phyloP scores from a whole-genome alignment of 805 yeast genomes.

The Wickerhamiella parazyma region DNA sequence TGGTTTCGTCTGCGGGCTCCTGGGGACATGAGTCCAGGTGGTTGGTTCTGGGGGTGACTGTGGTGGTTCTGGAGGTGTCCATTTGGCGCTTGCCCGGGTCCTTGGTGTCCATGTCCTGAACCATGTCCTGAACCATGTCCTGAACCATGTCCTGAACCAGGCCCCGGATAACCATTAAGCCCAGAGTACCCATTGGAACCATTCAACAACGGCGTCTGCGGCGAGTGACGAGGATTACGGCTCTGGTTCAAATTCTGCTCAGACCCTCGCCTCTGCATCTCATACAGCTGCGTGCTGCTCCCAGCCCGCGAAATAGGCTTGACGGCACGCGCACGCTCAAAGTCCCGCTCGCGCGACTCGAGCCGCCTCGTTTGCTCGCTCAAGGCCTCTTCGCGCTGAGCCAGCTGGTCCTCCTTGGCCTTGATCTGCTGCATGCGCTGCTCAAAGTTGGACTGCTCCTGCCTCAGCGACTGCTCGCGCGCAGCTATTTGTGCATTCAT shows the following conservation, averaged over 20 bases:
- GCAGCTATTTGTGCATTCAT: neutral
- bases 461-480: neutral
- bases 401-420: slow-evolving; percentile 11
- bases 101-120: too few relatives aligned
- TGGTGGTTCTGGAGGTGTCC: too few relatives aligned
- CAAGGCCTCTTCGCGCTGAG: slow-evolving; percentile 11
- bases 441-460: neutral
- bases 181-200: too few relatives aligned
- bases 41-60: too few relatives aligned
- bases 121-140: too few relatives aligned
- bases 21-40: too few relatives aligned
- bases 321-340: neutral
- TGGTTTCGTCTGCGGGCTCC: neutral
- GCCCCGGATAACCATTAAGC: too few relatives aligned
- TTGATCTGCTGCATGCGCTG: slow-evolving; percentile 11
- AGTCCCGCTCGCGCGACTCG: slow-evolving; percentile 4
- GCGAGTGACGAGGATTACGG: too few relatives aligned
- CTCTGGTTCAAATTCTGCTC: neutral
- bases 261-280: neutral
- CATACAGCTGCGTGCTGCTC: slow-evolving; percentile 2
- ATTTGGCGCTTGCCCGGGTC: too few relatives aligned
- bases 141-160: too few relatives aligned
- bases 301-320: slow-evolving; percentile 1
- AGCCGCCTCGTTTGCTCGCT: slow-evolving; percentile 5
- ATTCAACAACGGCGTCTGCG: neutral